These are phyloP conservation scores for Berberis thunbergii DNA, from an alignment of 164 flowering plant genomes.

Conservation along the genomic window DNA sequence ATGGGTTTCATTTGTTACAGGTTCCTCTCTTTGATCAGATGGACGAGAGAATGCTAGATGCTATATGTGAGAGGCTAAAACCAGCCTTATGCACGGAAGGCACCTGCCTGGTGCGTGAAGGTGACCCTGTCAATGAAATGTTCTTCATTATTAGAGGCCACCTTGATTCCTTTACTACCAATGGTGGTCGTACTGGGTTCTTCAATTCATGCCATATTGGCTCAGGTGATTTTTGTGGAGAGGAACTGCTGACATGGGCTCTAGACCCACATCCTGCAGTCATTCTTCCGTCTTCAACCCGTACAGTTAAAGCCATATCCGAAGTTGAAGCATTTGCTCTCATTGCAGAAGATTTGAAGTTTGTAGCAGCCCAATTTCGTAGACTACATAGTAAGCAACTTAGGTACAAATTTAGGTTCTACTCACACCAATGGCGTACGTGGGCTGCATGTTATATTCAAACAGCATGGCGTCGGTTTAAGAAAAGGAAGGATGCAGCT, in stretches of 20 bases:
- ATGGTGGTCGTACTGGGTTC: slow-evolving; percentile 91
- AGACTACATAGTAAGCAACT: slow-evolving; percentile 80
- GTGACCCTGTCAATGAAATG: slow-evolving; percentile 92
- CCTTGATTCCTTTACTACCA: slow-evolving; percentile 83
- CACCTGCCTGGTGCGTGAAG: slow-evolving; percentile 73
- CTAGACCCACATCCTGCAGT: slow-evolving; percentile 65
- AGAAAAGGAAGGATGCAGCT: slow-evolving; percentile 34
- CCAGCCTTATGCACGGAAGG: slow-evolving; percentile 75
- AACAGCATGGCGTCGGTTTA: slow-evolving; percentile 74
- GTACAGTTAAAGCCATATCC: slow-evolving; percentile 68
- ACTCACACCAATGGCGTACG: slow-evolving; percentile 87
- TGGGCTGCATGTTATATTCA: slow-evolving; percentile 93
- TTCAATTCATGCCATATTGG: slow-evolving; percentile 78
- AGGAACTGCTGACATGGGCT: slow-evolving; percentile 92
- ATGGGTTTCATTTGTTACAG: slow-evolving; percentile 20
- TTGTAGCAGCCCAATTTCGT: slow-evolving; percentile 79
- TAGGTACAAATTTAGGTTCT: slow-evolving; percentile 74
- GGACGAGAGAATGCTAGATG: slow-evolving; percentile 89
- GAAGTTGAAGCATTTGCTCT: slow-evolving; percentile 92
- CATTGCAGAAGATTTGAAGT: slow-evolving; percentile 68
- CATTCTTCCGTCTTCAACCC: slow-evolving; percentile 75
- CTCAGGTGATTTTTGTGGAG: slow-evolving; percentile 92
- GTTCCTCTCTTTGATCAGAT: slow-evolving; percentile 88
- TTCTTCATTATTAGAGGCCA: slow-evolving; percentile 82
- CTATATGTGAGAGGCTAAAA: slow-evolving; percentile 87